phyloP scores from a whole-genome alignment of 2,329 filamentous ascomycete species.

The Fusarium tuaranense region DNA sequence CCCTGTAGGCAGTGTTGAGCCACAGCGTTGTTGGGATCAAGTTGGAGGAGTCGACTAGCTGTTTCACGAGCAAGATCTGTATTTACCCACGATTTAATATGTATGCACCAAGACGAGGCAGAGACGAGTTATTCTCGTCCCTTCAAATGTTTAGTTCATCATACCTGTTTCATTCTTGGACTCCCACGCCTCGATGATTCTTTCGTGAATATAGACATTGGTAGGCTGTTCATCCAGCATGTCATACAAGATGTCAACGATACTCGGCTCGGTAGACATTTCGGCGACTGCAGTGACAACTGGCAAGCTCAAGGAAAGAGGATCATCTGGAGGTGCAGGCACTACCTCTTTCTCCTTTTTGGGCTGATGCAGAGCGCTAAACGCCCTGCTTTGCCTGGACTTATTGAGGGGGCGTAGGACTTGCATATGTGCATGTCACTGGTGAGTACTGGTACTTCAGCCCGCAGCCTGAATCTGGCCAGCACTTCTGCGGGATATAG shows the following conservation, averaged over 20 bases:
- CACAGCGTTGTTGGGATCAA: not conserved
- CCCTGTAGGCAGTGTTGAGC: not conserved
- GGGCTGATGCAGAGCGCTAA: not conserved
- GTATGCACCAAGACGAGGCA: not conserved
- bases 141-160: not conserved
- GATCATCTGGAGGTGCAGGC: not conserved
- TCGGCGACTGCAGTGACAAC: not conserved
- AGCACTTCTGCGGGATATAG: slow-evolving; percentile 1
- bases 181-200: not conserved
- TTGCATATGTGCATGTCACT: not conserved
- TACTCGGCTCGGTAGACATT: not conserved
- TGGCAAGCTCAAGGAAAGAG: not conserved
- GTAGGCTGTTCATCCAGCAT: not conserved
- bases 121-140: not conserved
- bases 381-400: not conserved
- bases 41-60: not conserved
- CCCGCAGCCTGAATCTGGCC: not conserved
- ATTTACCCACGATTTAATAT: not conserved
- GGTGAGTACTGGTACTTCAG: not conserved
- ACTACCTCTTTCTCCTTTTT: not conserved
- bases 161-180: not conserved
- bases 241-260: slow-evolving; percentile 1
- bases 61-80: not conserved
- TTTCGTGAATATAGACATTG: not conserved
- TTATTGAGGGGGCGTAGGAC: not conserved